Evolutionary conservation across 2,329 filamentous ascomycete genomes (phyloP), one percentile per base, ranked within the genome.

Genomic region (Blastomyces percursus): DNA sequence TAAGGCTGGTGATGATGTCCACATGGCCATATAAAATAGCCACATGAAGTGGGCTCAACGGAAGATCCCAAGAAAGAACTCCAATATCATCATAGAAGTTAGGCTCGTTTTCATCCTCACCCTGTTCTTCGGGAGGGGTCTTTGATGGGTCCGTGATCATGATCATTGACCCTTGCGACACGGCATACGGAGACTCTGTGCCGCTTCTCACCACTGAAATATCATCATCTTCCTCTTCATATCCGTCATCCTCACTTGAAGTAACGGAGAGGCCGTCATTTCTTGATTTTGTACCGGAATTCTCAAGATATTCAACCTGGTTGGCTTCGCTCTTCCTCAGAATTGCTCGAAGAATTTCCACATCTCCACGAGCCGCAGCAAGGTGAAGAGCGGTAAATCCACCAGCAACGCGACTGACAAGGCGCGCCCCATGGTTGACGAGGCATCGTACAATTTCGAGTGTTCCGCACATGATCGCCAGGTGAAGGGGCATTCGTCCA

Each of bases 381-480:
- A 95, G 78, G 73, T 96, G 91, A n/a, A 96, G 79, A 9, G 90
- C 88, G 2, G 90, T 95, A 67, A 84, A 83, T 3, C 91, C 91
- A 72, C 94, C 91, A 0, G 88, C 88, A 48, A 95, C 73, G 59
- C 91, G 84, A 59, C 89, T 82, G 30, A 91, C 83, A 30, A 96
- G 76, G 19, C 90, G 84, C 42, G 89, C 86, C 2, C 87, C 89
- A 63, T 85, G 80, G 65, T 91, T 82, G 32, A 95, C 84, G 1
- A 96, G 80, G 57, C 78, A 82, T 65, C 87, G 81, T 1, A 94
- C 88, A 63, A 95, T 80, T 48, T 88, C 84, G 0, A 84, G 81
- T 0, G 84, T 87, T 0, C 88, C 90, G 56, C 79, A 81, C 71
- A 85, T 85, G 48, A 84, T 83, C 0, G 91, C 90, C 14, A 96